Percentiles rank a stretch among this genome's conserved stretches.
Conservation (phyloP, 768 basidiomycete species). For the Dentipellis sp. region DNA sequence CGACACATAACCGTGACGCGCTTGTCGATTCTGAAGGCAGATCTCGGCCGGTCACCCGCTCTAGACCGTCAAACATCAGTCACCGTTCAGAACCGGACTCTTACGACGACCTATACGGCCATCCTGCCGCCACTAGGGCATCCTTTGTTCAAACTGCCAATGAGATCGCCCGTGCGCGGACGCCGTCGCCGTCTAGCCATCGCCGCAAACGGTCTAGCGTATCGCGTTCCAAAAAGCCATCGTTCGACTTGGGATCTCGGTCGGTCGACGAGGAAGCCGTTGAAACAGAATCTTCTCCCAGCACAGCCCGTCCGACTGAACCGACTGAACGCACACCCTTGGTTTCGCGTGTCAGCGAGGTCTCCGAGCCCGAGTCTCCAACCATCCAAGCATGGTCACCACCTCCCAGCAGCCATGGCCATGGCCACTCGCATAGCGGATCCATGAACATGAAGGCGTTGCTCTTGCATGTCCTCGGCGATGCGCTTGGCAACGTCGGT, state of each 20-base stretch:
- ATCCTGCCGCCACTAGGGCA: conserved; percentile 63
- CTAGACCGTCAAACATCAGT: conserved; percentile 18
- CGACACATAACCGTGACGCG: background rate
- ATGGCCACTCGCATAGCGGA: conserved; percentile 41
- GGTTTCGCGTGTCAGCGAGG: too few species aligned
- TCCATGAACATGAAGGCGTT: conserved; percentile 99
- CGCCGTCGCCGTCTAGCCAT: conserved; percentile 23
- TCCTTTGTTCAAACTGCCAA: conserved; percentile 77
- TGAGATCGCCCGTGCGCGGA: conserved; percentile 56
- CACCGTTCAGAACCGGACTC: conserved; percentile 27
- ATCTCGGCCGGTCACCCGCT: conserved; percentile 19
- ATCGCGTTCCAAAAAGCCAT: conserved; percentile 17
- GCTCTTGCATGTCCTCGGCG: conserved; percentile 89
- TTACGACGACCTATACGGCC: conserved; percentile 61
- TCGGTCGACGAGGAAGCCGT: background rate
- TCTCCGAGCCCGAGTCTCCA: background rate
- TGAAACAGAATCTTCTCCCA: background rate
- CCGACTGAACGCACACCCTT: background rate
- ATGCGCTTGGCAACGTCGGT: conserved; percentile 96
- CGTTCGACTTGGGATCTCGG: conserved; percentile 8
- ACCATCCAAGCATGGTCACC: conserved; percentile 1
- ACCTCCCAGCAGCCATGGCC: conserved; percentile 14
- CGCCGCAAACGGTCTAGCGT: conserved; percentile 12
- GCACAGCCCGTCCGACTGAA: background rate
- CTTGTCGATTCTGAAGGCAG: background rate